Evolutionary conservation across 805 yeast species (phyloP).

Genomic region (Pichia paraexigua): DNA sequence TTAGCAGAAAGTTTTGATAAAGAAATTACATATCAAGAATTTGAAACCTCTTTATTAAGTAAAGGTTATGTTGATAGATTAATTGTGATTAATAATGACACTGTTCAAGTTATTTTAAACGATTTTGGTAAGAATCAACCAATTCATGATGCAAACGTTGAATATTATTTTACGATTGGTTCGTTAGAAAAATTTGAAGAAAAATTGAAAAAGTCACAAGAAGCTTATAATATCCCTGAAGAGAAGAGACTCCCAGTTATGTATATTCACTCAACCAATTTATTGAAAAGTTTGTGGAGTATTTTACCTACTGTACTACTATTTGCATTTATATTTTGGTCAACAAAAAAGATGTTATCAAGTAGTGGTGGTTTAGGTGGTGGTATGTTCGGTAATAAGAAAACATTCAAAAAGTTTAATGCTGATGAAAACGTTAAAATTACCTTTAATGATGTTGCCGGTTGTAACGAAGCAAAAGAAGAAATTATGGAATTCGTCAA

Average conservation of each 20-base stretch:
- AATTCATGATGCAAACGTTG: constrained; percentile 20
- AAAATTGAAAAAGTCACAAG: constrained; percentile 67
- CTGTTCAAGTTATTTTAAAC: constrained; percentile 63
- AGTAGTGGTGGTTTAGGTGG: constrained; percentile 53
- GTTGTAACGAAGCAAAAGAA: constrained; percentile 89
- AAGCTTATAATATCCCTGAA: constrained; percentile 55
- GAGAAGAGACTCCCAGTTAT: constrained; percentile 70
- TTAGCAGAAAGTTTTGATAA: constrained; percentile 19
- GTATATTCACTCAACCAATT: constrained; percentile 61
- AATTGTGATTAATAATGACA: constrained; percentile 61
- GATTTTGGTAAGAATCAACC: constrained; percentile 31
- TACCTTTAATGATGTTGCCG: constrained; percentile 85
- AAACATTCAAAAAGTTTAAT: constrained; percentile 74
- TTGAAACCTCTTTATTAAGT: constrained; percentile 69
- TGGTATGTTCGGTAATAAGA: constrained; percentile 61
- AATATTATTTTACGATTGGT: constrained; percentile 69
- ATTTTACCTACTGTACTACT: constrained; percentile 75
- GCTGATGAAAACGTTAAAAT: constrained; percentile 78
- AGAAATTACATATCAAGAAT: constrained; percentile 54
- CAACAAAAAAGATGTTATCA: constrained; percentile 46
- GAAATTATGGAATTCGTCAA: constrained; percentile 94
- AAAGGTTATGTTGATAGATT: constrained; percentile 71
- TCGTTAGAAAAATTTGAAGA: constrained; percentile 81
- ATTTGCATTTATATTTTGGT: constrained; percentile 70
- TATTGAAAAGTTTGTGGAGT: constrained; percentile 56